Base-by-base conservation (phyloP, 768 basidiomycete genomes). In the Clathrus columnatus region DNA sequence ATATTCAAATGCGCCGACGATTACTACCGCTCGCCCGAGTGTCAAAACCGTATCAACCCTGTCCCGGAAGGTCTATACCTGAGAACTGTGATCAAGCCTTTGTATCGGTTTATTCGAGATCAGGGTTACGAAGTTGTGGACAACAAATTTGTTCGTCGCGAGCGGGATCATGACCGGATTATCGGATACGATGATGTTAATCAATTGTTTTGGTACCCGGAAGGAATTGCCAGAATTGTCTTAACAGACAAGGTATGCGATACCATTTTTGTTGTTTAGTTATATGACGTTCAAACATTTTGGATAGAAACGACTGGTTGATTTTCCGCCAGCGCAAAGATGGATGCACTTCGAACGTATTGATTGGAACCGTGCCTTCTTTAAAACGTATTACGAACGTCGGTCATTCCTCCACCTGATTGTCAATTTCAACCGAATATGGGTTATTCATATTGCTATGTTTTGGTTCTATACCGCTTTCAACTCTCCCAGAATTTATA, bases 1-100 rank as follows among this genome's bases (percentile, higher is more conserved):
- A 96, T 99, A 71, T 99, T 99, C 86, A 99, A 99, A 72, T 98
- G 96, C 65, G 96, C 96, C 14, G 96, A 99, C 67, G 96, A 99
- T 72, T 99, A 97, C 69, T 99, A 99, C 69, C 93, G 96, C 23
- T 92, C 89, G 3, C 85, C 95, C n/a, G 96, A 98, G 64, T 99
- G 96, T 63, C 96, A 99, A 69, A 89, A 82, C 67, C 76, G 91
- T 45, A 73, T 90, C 44, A 94, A 97, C 51, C 84, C 94, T 0
- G 91, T 97, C 0, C 90, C 91, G 0, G 95, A 97, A 64, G 96
- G 95, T 0, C 73, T 97, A n/a, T 99, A 97, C 69, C 75, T 99
- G 27, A 82, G 86, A 46, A 75, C 89, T 1, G 89, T 98, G 62
- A 76, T 91, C 61, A 95, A 96, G 65, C 96, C 96, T 0, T 71